These are phyloP conservation scores for Termitomyces sp. DNA, from an alignment of 768 basidiomycete genomes.

Conservation along the genomic window DNA sequence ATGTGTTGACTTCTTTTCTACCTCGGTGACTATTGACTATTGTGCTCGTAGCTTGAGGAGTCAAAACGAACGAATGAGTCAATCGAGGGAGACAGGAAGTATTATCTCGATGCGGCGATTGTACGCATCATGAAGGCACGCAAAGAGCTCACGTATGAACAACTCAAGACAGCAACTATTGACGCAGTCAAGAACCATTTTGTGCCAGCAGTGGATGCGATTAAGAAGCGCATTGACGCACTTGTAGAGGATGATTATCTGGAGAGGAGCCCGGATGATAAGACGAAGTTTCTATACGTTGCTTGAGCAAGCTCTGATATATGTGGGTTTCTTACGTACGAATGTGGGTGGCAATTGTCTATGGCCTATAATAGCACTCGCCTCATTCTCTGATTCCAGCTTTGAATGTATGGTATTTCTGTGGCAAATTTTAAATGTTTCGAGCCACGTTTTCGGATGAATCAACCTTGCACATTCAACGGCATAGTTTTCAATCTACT, in stretches of 20 bases:
- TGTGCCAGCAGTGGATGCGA: slow-evolving; percentile 73
- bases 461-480: too few relatives aligned
- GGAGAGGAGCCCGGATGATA: slow-evolving; percentile 67
- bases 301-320: slow-evolving; percentile 35
- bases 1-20: slow-evolving; percentile 19
- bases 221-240: slow-evolving; percentile 79
- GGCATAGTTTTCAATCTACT: too few relatives aligned
- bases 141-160: slow-evolving; percentile 77
- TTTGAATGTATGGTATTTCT: neutral
- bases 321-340: neutral
- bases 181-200: slow-evolving; percentile 87
- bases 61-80: slow-evolving; percentile 72
- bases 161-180: slow-evolving; percentile 78
- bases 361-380: neutral
- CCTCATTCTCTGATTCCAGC: too few relatives aligned
- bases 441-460: too few relatives aligned
- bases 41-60: slow-evolving; percentile 66
- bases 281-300: slow-evolving; percentile 71
- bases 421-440: neutral
- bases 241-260: slow-evolving; percentile 87
- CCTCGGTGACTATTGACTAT: neutral
- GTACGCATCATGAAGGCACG: slow-evolving; percentile 94
- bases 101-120: slow-evolving; percentile 89
- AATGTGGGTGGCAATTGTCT: neutral
- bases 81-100: slow-evolving; percentile 83